These are phyloP conservation scores for Sequoiadendron giganteum DNA, from an alignment of 75 land plant genomes.

Conservation along the genomic window DNA sequence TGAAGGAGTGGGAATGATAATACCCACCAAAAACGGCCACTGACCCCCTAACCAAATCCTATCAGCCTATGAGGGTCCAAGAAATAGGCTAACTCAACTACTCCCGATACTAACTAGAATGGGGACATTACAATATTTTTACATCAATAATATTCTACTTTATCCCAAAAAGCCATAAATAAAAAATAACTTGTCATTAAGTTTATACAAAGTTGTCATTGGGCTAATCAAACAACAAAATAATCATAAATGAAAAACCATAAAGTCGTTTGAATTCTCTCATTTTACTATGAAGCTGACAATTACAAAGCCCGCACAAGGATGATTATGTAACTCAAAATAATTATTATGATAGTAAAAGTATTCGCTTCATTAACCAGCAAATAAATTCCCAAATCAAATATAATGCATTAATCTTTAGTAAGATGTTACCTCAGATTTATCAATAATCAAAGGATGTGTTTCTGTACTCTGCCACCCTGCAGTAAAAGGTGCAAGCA, in stretches of 20 bases:
- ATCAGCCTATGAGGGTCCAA: no score
- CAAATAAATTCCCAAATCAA: background rate
- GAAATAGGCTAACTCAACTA: no score
- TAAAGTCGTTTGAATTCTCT: background rate
- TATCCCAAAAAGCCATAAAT: no score
- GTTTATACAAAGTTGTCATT: background rate
- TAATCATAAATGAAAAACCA: background rate
- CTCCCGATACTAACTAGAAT: no score
- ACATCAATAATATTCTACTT: no score
- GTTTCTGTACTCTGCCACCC: conserved; percentile 73
- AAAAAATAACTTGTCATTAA: background rate
- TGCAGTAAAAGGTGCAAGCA: conserved; percentile 96
- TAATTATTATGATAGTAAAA: background rate
- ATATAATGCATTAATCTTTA: background rate
- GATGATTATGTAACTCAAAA: background rate
- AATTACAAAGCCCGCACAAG: background rate
- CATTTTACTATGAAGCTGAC: background rate
- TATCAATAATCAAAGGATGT: conserved; percentile 76
- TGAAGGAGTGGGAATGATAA: no score
- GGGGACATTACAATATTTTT: no score
- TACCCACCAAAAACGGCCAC: no score
- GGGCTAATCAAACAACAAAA: background rate
- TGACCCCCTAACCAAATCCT: no score
- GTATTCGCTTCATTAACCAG: background rate
- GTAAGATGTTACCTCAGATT: conserved; percentile 66